A percentile compares a stretch with the other conserved stretches of the same genome.
Conservation (phyloP, 805 yeast species). For the Metschnikowia henanensis region DNA sequence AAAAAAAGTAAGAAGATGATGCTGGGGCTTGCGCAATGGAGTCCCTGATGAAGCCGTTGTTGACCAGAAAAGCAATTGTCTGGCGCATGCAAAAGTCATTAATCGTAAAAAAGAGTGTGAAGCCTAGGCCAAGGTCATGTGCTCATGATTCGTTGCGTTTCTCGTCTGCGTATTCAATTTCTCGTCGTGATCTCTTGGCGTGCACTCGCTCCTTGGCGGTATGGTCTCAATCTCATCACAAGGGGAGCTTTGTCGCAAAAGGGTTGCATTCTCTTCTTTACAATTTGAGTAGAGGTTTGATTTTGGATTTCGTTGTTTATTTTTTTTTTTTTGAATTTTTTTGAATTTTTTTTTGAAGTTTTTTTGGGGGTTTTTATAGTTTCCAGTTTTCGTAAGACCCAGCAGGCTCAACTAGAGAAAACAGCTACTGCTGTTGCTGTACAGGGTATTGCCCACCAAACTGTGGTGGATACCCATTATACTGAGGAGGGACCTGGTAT, state of each 20-base stretch:
- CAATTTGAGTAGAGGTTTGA: background rate
- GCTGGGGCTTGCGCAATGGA: conserved; percentile 6
- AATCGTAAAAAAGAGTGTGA: conserved; percentile 4
- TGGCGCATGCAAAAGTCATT: conserved; percentile 6
- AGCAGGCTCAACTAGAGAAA: background rate
- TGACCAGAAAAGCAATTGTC: conserved; percentile 2
- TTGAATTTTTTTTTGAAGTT: background rate
- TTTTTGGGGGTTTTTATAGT: background rate
- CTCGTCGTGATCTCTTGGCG: background rate
- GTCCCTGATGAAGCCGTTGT: conserved; percentile 5
- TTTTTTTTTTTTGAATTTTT: conserved; percentile 5
- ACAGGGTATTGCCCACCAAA: conserved; percentile 23
- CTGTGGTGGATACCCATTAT: conserved; percentile 28
- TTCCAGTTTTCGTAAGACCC: background rate
- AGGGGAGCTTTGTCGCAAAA: background rate
- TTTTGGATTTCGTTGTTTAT: conserved; percentile 5
- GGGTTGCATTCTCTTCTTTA: conserved; percentile 2
- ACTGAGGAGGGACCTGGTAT: conserved; percentile 24
- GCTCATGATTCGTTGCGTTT: conserved; percentile 3
- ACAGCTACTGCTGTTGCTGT: conserved; percentile 11
- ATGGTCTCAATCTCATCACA: background rate
- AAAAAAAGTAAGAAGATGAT: background rate
- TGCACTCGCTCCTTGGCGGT: background rate
- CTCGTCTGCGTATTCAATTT: conserved; percentile 3
- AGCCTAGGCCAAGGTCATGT: background rate